Percentiles rank a stretch among this genome's conserved stretches.
These are phyloP conservation scores for Earliella scabrosa DNA, from an alignment of 1,284 basidiomycete species.

Conservation along the genomic window DNA sequence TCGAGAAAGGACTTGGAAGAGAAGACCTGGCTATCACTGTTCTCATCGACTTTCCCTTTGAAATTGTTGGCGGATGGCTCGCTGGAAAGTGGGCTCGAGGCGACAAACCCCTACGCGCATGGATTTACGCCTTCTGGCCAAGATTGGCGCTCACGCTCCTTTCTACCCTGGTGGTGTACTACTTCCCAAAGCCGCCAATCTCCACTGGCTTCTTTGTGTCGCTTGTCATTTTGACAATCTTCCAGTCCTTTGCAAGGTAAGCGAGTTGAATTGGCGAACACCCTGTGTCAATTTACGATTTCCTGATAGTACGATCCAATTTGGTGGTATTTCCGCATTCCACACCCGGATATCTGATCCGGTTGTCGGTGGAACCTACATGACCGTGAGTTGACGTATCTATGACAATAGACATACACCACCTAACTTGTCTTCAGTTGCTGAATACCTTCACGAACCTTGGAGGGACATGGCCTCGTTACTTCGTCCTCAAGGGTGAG, in stretches of 20 bases:
- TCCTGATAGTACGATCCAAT: conserved; percentile 95
- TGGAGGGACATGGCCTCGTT: conserved; percentile 98
- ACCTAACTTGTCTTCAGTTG: conserved; percentile 65
- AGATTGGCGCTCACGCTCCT: conserved; percentile 77
- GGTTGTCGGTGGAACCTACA: conserved; percentile 96
- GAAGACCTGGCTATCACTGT: conserved; percentile 96
- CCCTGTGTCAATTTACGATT: too few species aligned
- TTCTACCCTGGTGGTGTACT: conserved; percentile 81
- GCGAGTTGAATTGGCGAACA: not conserved
- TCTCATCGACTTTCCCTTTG: conserved; percentile 97
- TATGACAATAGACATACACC: conserved; percentile 51
- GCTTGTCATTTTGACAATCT: conserved; percentile 81
- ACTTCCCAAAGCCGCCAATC: conserved; percentile 82
- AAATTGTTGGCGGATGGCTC: conserved; percentile 95
- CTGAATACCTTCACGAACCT: conserved; percentile 97
- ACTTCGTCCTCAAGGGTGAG: conserved; percentile 86
- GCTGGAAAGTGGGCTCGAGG: conserved; percentile 92
- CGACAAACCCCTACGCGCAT: conserved; percentile 77
- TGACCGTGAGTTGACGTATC: conserved; percentile 74
- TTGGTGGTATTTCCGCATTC: conserved; percentile 98
- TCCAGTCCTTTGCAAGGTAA: conserved; percentile 88
- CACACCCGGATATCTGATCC: conserved; percentile 98
- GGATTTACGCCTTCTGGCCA: conserved; percentile 93
- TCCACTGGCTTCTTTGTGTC: conserved; percentile 82
- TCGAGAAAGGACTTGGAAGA: conserved; percentile 94